Evolutionary conservation across 306 rosid genomes (phyloP), one percentile per base, ranked within the genome.

Genomic region (cucumber (Cucumis sativus)): DNA sequence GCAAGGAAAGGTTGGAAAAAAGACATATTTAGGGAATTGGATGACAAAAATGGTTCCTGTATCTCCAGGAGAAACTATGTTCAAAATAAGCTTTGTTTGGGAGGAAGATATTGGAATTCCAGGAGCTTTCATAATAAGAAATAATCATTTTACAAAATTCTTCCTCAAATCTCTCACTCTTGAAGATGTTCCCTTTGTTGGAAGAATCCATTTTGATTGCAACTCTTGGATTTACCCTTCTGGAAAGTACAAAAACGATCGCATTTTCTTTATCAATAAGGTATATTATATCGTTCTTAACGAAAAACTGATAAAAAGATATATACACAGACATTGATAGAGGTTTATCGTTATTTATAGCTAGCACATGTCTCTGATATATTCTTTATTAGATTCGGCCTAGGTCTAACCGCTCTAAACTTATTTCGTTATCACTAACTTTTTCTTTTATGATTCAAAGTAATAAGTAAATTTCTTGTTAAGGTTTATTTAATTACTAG

Each of bases 261-360:
- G 96, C 10, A 51, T 90, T 83, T 93, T 93, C 94, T 93, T 93
- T 88, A 37, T 82, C 56, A 92, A 90, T 88, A 84, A 92, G 98
- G 97, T 87, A 47, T 43, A 8, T 40, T 43, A 8, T 40, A 1
- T 40, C 10, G 1, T 40, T 40, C 1, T 28, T 28, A 28, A 28
- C 3, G 30, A 28, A 1, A 28, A 1, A 23, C 25, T 23, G 1
- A 23, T 23, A 23, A 1, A 28, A 28, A 28, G 30, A 28, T 28
- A 28, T 28, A 28, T 0, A 28, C 30, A 28, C 1, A 1, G 30
- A 28, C 30, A 28, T 2, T 28, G 30, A 28, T 28, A 1, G 30
- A 28, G 1, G 30, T 28, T 1, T 28, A 28, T 28, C 2, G 1
- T 2, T 28, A 0, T 28, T 3, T 28, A 28, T 1, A 28, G 1